Evolutionary conservation across 176 grass and related monocot genomes (phyloP).

Genomic region (Coix lacrymajobi): DNA sequence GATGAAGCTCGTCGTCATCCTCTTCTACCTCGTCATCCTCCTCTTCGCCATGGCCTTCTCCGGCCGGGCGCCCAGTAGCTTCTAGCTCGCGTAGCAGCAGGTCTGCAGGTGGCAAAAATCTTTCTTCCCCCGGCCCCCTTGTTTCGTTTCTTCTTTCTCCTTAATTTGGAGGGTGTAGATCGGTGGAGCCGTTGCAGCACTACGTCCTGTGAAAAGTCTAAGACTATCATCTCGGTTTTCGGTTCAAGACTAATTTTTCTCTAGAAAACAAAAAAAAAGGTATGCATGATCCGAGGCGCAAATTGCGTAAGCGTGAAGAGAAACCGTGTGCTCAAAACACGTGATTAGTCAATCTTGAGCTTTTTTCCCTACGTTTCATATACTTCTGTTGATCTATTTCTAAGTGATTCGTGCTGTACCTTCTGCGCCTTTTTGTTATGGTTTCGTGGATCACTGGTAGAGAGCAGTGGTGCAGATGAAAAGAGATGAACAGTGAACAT

Average conservation of each 20-base stretch:
- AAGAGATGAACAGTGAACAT: background rate
- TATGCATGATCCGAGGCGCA: background rate
- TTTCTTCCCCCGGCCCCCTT: background rate
- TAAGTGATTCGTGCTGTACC: background rate
- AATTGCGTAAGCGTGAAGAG: conserved; percentile 16
- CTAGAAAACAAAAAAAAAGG: background rate
- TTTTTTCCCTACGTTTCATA: background rate
- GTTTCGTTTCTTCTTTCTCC: background rate
- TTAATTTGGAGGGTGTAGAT: background rate
- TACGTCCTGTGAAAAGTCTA: background rate
- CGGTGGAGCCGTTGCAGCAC: background rate
- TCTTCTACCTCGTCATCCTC: conserved; percentile 55
- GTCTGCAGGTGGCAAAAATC: conserved; percentile 8
- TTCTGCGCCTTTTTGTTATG: background rate
- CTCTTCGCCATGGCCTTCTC: conserved; percentile 68
- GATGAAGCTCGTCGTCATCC: conserved; percentile 62
- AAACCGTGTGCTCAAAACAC: background rate
- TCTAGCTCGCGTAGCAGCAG: conserved; percentile 26
- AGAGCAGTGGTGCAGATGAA: background rate
- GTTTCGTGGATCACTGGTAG: background rate
- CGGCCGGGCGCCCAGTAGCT: conserved; percentile 29
- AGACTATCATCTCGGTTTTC: background rate
- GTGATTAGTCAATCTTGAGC: background rate
- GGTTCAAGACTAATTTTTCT: background rate
- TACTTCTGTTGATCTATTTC: background rate